phyloP scores from a whole-genome alignment of 805 yeast genomes.

The Yarrowia divulgata region DNA sequence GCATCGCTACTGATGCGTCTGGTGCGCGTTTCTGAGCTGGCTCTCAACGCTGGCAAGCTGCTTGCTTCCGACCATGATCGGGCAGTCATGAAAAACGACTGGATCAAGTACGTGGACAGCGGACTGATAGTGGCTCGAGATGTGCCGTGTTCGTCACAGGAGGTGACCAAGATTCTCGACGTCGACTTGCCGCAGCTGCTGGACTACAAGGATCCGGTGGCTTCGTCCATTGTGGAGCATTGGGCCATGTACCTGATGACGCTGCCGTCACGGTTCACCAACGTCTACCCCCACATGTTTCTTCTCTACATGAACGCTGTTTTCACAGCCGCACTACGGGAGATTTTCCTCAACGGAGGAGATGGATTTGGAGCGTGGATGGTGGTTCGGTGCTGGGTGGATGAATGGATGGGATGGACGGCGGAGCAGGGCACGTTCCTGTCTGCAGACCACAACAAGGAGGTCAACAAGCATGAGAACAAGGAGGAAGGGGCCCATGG shows the following conservation, averaged over 20 bases:
- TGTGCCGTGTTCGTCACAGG: slow-evolving; percentile 55
- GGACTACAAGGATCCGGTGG: slow-evolving; percentile 38
- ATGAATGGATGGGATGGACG: slow-evolving; percentile 72
- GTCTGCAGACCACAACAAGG: slow-evolving; percentile 35
- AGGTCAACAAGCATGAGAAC: slow-evolving; percentile 22
- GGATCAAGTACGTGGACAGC: slow-evolving; percentile 60
- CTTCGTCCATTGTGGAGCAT: slow-evolving; percentile 44
- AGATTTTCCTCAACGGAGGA: slow-evolving; percentile 64
- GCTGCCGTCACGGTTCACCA: slow-evolving; percentile 58
- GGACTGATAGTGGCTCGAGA: slow-evolving; percentile 58
- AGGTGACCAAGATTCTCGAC: slow-evolving; percentile 45
- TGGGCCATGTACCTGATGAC: slow-evolving; percentile 54
- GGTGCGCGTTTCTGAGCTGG: slow-evolving; percentile 62
- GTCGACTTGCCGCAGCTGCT: slow-evolving; percentile 48
- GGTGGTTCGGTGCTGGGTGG: slow-evolving; percentile 76
- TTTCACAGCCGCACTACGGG: slow-evolving; percentile 66
- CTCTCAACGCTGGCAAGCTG: slow-evolving; percentile 58
- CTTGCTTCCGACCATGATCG: slow-evolving; percentile 56
- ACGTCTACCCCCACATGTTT: slow-evolving; percentile 63
- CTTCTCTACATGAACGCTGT: slow-evolving; percentile 61
- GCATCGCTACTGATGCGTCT: slow-evolving; percentile 61
- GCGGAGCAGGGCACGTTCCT: slow-evolving; percentile 58
- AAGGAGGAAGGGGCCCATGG: slow-evolving; percentile 6
- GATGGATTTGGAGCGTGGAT: slow-evolving; percentile 77
- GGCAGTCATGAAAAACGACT: slow-evolving; percentile 62